Base-by-base conservation (phyloP, 1,284 basidiomycete genomes). In the Ganoderma lucidum region DNA sequence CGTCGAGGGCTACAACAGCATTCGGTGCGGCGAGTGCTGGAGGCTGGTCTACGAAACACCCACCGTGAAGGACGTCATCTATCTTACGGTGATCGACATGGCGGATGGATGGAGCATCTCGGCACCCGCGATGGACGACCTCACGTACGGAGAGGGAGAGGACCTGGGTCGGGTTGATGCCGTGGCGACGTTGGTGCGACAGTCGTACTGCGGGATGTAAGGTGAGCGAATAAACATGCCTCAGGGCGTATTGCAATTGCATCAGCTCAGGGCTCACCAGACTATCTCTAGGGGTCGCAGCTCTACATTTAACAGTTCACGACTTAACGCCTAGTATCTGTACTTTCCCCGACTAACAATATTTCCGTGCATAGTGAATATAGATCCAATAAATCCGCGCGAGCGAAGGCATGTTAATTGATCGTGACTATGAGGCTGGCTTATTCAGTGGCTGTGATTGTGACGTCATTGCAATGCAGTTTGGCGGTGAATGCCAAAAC, bases 21-120 rank as follows among this genome's bases (percentile, higher is more conserved):
- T 74, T 15, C 73, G 76, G 35, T 86, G 85, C 73, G 85, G 85
- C 63, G 80, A 83, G 32, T 87, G 83, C 77, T 85, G 83, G 80
- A 30, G 79, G 64, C 75, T 87, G 62, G 77, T 77, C 2, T 84
- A 81, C 74, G 76, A 77, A 32, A 79, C 78, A 32, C 9, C 58
- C n/a, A 42, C 58, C n/a, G 19, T 23, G 39, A 42, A 9, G 39
- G 80, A 71, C 17, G 82, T 76, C 23, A 77, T 86, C 66, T 72
- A 77, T 51, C 71, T 86, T n/a, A 76, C 80, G 9, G 84, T 80
- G 14, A 77, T 87, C 61, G 85, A 87, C 75, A 73, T 73, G 63
- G 76, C 80, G 0, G 76, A 71, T 12, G 83, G 81, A 9, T 83
- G 83, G 75, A 83, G 83, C 73, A 75, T 84, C 62, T 78, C 80